Percentiles rank a stretch among this genome's conserved stretches.
These are phyloP conservation scores for Colletotrichum aenigma DNA, from an alignment of 2,329 filamentous ascomycete genomes.

Conservation along the genomic window DNA sequence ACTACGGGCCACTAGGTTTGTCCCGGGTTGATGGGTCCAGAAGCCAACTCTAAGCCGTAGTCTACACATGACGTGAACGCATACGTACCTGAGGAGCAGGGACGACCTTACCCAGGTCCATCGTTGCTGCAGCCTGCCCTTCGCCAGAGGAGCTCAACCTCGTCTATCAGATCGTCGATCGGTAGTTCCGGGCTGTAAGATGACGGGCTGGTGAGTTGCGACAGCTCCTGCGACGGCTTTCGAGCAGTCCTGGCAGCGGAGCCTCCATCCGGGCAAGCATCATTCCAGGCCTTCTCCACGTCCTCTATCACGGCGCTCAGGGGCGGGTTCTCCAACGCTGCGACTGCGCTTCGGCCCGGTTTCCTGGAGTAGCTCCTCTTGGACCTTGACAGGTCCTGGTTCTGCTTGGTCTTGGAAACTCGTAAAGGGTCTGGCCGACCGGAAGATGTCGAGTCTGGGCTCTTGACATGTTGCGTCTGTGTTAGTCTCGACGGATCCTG, in stretches of 20 bases:
- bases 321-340: background rate
- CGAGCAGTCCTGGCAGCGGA: background rate
- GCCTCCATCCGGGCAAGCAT: background rate
- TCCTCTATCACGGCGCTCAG: background rate
- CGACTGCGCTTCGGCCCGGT: background rate
- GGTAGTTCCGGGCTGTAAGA: background rate
- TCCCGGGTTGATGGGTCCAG: background rate
- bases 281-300: background rate
- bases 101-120: background rate
- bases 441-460: background rate
- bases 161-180: constrained; percentile 11
- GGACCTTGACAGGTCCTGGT: background rate
- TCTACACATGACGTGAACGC: background rate
- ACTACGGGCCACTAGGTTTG: background rate
- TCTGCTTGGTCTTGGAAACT: background rate
- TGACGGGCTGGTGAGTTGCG: background rate
- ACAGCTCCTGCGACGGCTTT: background rate
- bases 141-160: constrained; percentile 19
- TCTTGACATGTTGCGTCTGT: background rate
- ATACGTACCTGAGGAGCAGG: background rate
- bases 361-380: background rate
- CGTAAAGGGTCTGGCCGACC: background rate
- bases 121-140: background rate
- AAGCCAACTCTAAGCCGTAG: background rate
- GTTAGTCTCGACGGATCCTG: background rate